phyloP scores from a whole-genome alignment of 768 basidiomycete species.

The Hortiboletus campestris region DNA sequence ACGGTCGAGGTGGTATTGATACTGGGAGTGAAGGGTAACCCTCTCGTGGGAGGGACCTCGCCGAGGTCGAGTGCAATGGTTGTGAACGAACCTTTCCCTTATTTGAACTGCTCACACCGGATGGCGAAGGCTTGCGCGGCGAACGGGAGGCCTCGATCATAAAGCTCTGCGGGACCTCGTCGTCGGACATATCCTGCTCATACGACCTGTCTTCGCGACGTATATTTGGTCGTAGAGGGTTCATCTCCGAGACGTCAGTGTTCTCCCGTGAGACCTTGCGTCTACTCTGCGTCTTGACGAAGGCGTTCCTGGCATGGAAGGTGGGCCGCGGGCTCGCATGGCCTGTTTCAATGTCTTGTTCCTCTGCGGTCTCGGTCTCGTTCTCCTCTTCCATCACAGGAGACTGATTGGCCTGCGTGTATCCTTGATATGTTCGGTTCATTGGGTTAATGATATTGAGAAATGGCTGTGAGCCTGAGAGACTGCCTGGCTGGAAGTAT shows the following conservation, averaged over 20 bases:
- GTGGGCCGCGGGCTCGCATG: slow-evolving; percentile 38
- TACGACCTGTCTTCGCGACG: slow-evolving; percentile 62
- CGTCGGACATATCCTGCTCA: slow-evolving; percentile 66
- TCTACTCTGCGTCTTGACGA: slow-evolving; percentile 42
- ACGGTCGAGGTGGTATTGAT: slow-evolving; percentile 62
- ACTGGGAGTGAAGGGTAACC: slow-evolving; percentile 39
- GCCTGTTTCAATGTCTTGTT: slow-evolving; percentile 62
- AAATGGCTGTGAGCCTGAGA: slow-evolving; percentile 69
- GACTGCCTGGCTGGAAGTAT: slow-evolving; percentile 19
- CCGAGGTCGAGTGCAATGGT: slow-evolving; percentile 51
- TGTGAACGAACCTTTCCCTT: slow-evolving; percentile 46
- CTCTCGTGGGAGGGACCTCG: slow-evolving; percentile 38
- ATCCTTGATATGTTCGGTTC: slow-evolving; percentile 70
- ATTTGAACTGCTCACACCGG: slow-evolving; percentile 24
- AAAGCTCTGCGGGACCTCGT: slow-evolving; percentile 83
- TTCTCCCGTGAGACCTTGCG: slow-evolving; percentile 61
- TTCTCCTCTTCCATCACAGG: slow-evolving; percentile 72
- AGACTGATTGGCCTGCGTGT: slow-evolving; percentile 70
- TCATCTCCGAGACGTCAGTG: slow-evolving; percentile 53
- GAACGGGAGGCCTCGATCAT: slow-evolving; percentile 67
- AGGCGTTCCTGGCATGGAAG: slow-evolving; percentile 26
- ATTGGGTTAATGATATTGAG: slow-evolving; percentile 83
- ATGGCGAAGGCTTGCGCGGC: slow-evolving; percentile 38
- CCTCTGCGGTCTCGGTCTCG: slow-evolving; percentile 42
- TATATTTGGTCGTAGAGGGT: slow-evolving; percentile 66